Evolutionary conservation across 75 land plant species (phyloP).

Genomic region (Selaginella moellendorffii): DNA sequence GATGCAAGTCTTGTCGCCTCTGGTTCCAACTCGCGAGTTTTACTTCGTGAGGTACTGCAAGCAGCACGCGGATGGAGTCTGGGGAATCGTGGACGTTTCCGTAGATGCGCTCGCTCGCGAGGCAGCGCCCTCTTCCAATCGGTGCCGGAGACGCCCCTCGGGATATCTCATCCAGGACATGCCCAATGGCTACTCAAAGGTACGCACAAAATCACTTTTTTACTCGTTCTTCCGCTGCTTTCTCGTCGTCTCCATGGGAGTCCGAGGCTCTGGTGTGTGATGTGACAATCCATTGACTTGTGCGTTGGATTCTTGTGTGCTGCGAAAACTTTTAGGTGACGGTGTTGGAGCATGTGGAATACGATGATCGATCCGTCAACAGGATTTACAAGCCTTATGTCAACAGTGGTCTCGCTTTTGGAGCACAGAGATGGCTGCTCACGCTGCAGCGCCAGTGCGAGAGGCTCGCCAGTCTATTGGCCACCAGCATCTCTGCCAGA

Average conservation of each 20-base stretch:
- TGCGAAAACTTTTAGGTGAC: slow-evolving; percentile 38
- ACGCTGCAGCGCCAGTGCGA: slow-evolving; percentile 79
- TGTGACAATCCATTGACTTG: neutral
- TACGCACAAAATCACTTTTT: too few species aligned
- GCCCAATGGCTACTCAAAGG: slow-evolving; percentile 74
- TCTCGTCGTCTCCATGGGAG: too few species aligned
- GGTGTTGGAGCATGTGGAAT: slow-evolving; percentile 73
- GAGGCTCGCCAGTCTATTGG: slow-evolving; percentile 52
- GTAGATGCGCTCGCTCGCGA: slow-evolving; percentile 17
- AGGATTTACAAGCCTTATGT: slow-evolving; percentile 41
- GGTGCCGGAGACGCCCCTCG: slow-evolving; percentile 52
- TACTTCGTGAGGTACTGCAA: slow-evolving; percentile 49
- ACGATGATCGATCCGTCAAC: slow-evolving; percentile 38
- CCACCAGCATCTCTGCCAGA: slow-evolving; percentile 28
- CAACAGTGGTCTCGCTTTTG: slow-evolving; percentile 67
- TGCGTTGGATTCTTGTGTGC: neutral
- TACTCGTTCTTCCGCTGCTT: too few species aligned
- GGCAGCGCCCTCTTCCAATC: slow-evolving; percentile 36
- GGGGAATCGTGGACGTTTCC: slow-evolving; percentile 71
- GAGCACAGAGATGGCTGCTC: slow-evolving; percentile 70
- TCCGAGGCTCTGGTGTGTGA: neutral
- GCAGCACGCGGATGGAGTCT: slow-evolving; percentile 36
- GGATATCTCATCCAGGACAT: slow-evolving; percentile 65
- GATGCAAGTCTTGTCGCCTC: slow-evolving; percentile 58
- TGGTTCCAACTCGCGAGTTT: slow-evolving; percentile 59